phyloP scores from a whole-genome alignment of 73 alveolate species.

The Paramecium octaurelia region DNA sequence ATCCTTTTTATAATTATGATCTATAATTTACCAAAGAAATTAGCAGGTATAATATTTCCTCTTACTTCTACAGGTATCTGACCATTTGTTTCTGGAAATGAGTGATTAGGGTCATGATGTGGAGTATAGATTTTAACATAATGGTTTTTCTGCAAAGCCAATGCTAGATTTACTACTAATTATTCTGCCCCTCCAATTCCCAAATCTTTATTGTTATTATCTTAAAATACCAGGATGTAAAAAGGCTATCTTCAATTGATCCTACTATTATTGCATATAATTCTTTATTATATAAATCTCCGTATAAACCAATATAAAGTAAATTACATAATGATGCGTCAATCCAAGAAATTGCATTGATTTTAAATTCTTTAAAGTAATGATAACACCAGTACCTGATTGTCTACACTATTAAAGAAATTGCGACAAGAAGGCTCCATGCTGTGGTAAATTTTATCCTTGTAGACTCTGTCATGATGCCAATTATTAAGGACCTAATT shows the following conservation, averaged over 20 bases:
- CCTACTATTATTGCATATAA: not conserved
- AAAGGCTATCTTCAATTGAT: not conserved
- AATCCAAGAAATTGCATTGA: not conserved
- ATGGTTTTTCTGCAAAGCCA: constrained; percentile 92
- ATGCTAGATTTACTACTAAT: constrained; percentile 92
- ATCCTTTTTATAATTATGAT: not conserved
- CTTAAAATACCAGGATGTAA: not conserved
- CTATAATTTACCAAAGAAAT: constrained; percentile 69
- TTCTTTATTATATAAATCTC: not conserved
- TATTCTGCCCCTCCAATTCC: constrained; percentile 99
- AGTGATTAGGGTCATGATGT: constrained; percentile 90
- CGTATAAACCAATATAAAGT: not conserved
- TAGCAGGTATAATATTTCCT: constrained; percentile 92
- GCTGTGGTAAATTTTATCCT: constrained; percentile 78
- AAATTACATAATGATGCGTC: constrained; percentile 5
- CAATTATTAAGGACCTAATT: constrained; percentile 64
- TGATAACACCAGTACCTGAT: not conserved
- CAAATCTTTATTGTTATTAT: constrained; percentile 66
- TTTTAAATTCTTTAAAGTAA: not conserved
- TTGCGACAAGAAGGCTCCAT: constrained; percentile 68
- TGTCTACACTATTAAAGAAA: constrained; percentile 78
- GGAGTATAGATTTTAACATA: constrained; percentile 94
- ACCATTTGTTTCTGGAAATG: constrained; percentile 92
- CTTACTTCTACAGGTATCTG: constrained; percentile 86
- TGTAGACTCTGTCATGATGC: constrained; percentile 88